Base-by-base conservation (phyloP, 495 filamentous ascomycete species). In the Neurospora sp. region DNA sequence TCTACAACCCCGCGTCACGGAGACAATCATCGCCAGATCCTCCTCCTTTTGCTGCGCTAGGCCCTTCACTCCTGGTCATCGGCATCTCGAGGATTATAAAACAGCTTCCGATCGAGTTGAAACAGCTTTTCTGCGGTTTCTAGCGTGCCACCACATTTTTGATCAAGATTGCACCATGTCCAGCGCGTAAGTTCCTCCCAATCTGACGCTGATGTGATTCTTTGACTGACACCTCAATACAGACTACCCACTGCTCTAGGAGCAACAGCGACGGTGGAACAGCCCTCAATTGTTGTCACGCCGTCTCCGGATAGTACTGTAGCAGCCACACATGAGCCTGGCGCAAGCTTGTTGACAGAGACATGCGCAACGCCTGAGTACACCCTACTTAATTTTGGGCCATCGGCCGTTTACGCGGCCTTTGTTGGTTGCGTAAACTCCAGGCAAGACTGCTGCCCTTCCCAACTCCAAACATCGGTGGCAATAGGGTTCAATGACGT, bases 371-470 rank as follows among this genome's bases (percentile, higher is more conserved):
- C 70, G 3, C 70, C 76, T 0, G 69, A 75, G 18, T 78, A 69
- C 61, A 74, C 74, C 5, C 47, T 77, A 37, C 44, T 79, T 39
- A 72, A 77, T 59, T 65, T 69, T 22, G 74, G 72, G 2, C 27
- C 74, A 39, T 74, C 72, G 0, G 40, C 69, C 9, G 72, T 68
- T 14, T 77, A 76, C 69, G 76, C 65, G 8, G 69, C 76, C 5
- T 78, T 79, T 68, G 71, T 78, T 20, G 78, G 75, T 8, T 79
- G 78, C 68, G 71, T 75, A 39, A 44, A 69, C 69, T 31, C 47
- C 42, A 75, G 44, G n/a, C 71, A 65, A 39, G 70, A 71, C 3
- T 79, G 78, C 47, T 79, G 78, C 40, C 76, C 78, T 6, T 77
- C 74, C 68, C 59, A 37, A 3, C 20, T 20, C 9, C 68, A 37